Base-by-base conservation (phyloP, 2,329 filamentous ascomycete genomes). In the Xylaria sp. region DNA sequence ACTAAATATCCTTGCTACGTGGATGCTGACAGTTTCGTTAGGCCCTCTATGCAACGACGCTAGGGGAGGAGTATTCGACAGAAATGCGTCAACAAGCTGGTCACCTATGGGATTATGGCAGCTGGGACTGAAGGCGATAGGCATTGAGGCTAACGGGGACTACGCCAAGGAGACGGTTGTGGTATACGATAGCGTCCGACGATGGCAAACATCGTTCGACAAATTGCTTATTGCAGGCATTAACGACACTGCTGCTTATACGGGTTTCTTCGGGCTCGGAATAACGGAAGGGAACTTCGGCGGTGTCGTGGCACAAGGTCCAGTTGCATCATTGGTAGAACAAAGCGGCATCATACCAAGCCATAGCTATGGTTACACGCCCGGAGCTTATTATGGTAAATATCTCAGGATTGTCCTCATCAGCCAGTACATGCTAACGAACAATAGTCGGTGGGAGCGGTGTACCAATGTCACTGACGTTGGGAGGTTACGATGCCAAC, bases 341-440 rank as follows among this genome's bases (percentile, higher is more conserved):
- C 75, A 82, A 11, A 80, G 83, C 60, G 84, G 84, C 8, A 78
- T 77, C 60, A 90, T 92, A 50, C 87, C 89, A 1, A 92, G 90
- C 73, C 82, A 91, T 65, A 91, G 88, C 43, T 92, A 90, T 72
- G 89, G 88, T 54, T 93, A 89, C 73, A 92, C 90, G 3, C 90
- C 90, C 42, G 91, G 91, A 15, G 89, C 89, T n/a, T 83, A 84
- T 64, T 92, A 92, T 71, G 83, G 88, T 88, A 78, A 74, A 84
- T 76, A 56, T n/a, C 15, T 8, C 31, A 56, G 35, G 2, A 43
- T 37, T 8, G 14, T 19, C 21, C 15, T 51, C 42, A 14, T 23
- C 7, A 17, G n/a, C 42, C 4, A 12, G 56, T 64, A 56, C n/a
- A 65, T 77, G 73, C 71, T 58, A 77, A 78, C 59, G 37, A 17